These are phyloP conservation scores for Saturnispora silvae DNA, from an alignment of 805 yeast species.

Conservation along the genomic window DNA sequence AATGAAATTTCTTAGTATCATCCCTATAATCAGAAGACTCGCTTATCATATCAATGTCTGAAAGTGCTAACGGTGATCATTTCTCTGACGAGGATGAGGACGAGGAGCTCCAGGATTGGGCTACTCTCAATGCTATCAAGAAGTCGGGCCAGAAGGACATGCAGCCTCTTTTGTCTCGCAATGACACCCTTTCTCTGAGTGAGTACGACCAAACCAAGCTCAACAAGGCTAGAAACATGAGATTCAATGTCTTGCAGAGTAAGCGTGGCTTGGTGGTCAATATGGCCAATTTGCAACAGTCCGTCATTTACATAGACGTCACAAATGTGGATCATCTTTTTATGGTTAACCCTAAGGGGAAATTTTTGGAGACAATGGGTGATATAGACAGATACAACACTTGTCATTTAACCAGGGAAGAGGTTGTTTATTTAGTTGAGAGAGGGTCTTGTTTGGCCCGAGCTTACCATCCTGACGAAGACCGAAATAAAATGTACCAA, in stretches of 20 bases:
- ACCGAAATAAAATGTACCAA: conserved; percentile 20
- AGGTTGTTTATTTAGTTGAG: conserved; percentile 67
- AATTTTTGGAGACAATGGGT: conserved; percentile 67
- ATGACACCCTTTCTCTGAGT: conserved; percentile 10
- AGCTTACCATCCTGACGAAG: conserved; percentile 15
- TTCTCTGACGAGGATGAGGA: conserved; percentile 22
- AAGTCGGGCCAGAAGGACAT: conserved; percentile 79
- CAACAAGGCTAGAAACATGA: conserved; percentile 47
- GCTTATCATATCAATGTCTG: no score
- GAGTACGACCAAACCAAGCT: conserved; percentile 28
- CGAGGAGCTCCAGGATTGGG: conserved; percentile 49
- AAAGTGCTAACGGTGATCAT: conserved; percentile 4
- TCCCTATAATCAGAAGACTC: no score
- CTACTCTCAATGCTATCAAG: conserved; percentile 34
- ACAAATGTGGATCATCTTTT: conserved; percentile 12
- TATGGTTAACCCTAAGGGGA: conserved; percentile 51
- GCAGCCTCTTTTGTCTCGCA: conserved; percentile 38
- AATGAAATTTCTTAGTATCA: no score
- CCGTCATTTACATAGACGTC: conserved; percentile 18
- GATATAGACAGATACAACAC: conserved; percentile 36
- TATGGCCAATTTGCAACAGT: conserved; percentile 18
- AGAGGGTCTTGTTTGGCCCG: conserved; percentile 48
- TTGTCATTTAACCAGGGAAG: conserved; percentile 48
- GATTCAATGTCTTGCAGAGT: conserved; percentile 55
- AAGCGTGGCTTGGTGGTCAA: conserved; percentile 33